phyloP scores from a whole-genome alignment of 805 yeast genomes.

The Tetrapisispora taiwanensis region DNA sequence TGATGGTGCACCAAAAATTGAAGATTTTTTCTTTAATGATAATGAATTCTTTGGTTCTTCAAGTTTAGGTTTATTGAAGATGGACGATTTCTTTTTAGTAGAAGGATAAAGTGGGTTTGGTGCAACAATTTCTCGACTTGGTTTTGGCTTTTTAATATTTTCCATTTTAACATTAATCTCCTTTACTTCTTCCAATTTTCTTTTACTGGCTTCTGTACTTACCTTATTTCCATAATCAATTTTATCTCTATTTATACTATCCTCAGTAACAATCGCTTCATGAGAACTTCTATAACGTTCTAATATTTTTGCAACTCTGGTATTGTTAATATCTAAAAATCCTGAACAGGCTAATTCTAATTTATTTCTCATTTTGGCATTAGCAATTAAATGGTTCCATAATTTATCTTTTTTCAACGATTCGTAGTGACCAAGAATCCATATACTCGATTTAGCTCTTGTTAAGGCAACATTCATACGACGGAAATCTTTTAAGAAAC shows the following conservation, averaged over 20 bases:
- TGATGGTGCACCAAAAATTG: slow-evolving; percentile 23
- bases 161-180: neutral
- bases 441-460: slow-evolving; percentile 82
- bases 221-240: neutral
- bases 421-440: slow-evolving; percentile 79
- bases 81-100: neutral
- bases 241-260: neutral
- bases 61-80: neutral
- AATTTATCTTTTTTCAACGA: slow-evolving; percentile 55
- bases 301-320: slow-evolving; percentile 9
- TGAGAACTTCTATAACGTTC: slow-evolving; percentile 9
- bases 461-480: slow-evolving; percentile 97
- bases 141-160: neutral
- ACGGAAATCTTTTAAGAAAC: slow-evolving; percentile 81
- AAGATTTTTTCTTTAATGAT: slow-evolving; percentile 23
- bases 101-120: neutral
- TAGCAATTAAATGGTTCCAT: slow-evolving; percentile 60
- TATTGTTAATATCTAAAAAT: slow-evolving; percentile 14
- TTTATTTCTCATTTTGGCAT: slow-evolving; percentile 46
- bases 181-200: slow-evolving; percentile 1
- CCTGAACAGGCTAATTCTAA: slow-evolving; percentile 23
- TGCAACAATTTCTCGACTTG: neutral
- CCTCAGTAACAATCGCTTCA: neutral
- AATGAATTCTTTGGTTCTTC: neutral
- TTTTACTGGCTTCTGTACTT: slow-evolving; percentile 1